Conservation (phyloP, 768 basidiomycete species). For the Pholiota conissans region DNA sequence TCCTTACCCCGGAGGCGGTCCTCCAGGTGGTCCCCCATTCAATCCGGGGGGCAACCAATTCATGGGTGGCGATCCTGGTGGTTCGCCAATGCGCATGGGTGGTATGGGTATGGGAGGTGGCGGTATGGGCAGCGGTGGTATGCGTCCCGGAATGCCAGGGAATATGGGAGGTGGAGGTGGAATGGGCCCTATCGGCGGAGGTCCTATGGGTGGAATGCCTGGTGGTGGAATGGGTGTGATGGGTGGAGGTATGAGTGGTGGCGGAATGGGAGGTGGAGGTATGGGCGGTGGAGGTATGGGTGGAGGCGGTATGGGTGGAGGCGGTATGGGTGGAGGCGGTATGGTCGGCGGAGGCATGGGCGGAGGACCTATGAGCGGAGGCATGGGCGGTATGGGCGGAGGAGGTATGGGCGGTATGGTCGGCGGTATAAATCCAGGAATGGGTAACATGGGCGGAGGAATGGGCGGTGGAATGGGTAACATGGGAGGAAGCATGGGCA, state of each 20-base stretch:
- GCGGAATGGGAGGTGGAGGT: slow-evolving; percentile 9
- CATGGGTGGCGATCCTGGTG: slow-evolving; percentile 26
- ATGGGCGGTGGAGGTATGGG: slow-evolving; percentile 13
- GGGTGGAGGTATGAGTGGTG: slow-evolving; percentile 4
- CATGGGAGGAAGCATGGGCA: slow-evolving; percentile 2
- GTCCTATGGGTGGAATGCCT: not conserved
- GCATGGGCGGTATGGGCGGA: slow-evolving; percentile 11
- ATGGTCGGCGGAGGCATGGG: slow-evolving; percentile 17
- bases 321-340: slow-evolving; percentile 7
- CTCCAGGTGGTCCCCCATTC: slow-evolving; percentile 21
- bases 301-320: slow-evolving; percentile 13
- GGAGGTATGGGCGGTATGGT: slow-evolving; percentile 6
- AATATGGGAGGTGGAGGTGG: slow-evolving; percentile 13
- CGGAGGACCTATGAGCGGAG: not conserved
- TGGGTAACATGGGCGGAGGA: slow-evolving; percentile 5
- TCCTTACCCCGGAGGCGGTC: slow-evolving; percentile 20
- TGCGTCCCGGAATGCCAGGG: not conserved
- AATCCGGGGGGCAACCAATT: slow-evolving; percentile 21
- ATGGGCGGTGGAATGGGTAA: not conserved
- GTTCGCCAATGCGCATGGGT: slow-evolving; percentile 25
- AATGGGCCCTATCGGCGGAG: not conserved
- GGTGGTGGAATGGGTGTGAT: slow-evolving; percentile 9
- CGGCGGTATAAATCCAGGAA: slow-evolving; percentile 4
- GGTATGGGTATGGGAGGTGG: slow-evolving; percentile 17
- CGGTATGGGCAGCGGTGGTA: slow-evolving; percentile 15